Base-by-base conservation (phyloP, 352 stramenopile species). In the Globisporangium spinosum region DNA sequence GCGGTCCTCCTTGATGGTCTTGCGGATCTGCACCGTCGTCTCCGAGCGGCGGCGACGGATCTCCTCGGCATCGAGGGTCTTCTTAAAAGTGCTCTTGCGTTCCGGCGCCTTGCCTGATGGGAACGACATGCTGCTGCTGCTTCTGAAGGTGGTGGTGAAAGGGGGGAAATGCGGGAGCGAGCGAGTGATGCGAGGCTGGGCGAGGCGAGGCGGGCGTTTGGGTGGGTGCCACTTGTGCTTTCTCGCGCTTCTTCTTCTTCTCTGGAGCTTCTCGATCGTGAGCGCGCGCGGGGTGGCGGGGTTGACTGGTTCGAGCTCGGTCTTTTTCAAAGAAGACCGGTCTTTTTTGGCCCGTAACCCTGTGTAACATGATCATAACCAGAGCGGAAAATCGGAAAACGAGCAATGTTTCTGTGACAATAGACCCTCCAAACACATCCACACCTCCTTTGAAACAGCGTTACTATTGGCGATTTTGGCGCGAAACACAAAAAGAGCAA, bases 21-120 rank as follows among this genome's bases (percentile, higher is more conserved):
- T 97, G 66, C 89, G 89, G 75, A 97, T 95, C 73, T 95, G 88
- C 53, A 93, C 81, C 40, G 87, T 87, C 23, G 85, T 93, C 65
- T 95, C 88, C 49, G 93, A 85, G 58, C 89, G 85, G 40, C 85
- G 81, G 22, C 88, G 80, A 60, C 89, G 83, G 58, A 76, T 91
- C 60, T 84, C 80, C 35, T 94, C 83, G 32, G 71, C 74, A 76
- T 97, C 89, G 68, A 97, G 93, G 61, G 85, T 87, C 71, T 96
- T 97, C 76, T 97, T 97, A 70, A 91, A 96, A 68, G 72, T 87
- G 64, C 84, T 90, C 77, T 95, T 87, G 53, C 87, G 89, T 32
- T 94, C 84, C 20, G 85, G 85, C 56, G 79, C 79, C 73, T 89
- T 89, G 62, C 79, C 80, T 60, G 75, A 74, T 32, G 80, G 72